Percentiles rank a stretch among this genome's conserved stretches.
These are phyloP conservation scores for Cladophialophora bantiana DNA, from an alignment of 2,329 filamentous ascomycete genomes.

Conservation along the genomic window DNA sequence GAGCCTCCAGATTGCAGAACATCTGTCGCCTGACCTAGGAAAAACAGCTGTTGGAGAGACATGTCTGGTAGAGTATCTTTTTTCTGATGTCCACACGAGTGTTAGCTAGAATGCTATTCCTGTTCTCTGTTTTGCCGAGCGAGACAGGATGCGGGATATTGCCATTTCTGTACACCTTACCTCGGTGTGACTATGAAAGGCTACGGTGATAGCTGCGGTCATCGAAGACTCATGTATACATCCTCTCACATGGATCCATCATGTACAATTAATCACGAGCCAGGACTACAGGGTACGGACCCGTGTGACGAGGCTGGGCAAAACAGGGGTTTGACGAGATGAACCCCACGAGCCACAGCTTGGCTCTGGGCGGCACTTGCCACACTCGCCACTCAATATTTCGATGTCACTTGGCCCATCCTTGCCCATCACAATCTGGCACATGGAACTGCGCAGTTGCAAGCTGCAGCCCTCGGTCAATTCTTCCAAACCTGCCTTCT, in stretches of 20 bases:
- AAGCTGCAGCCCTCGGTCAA: background rate
- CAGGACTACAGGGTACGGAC: background rate
- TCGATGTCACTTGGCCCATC: background rate
- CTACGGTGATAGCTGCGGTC: too few relatives aligned
- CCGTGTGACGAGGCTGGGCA: background rate
- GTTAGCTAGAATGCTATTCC: background rate
- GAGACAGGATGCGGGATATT: background rate
- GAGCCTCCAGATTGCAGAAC: too few relatives aligned
- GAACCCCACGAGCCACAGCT: slow-evolving; percentile 67
- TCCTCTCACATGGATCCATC: too few relatives aligned
- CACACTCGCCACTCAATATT: slow-evolving; percentile 3
- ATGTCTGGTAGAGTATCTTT: background rate
- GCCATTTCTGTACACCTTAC: too few relatives aligned
- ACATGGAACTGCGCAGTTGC: background rate
- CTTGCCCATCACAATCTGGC: background rate
- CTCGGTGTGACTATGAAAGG: too few relatives aligned
- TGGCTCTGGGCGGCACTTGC: background rate
- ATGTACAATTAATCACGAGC: too few relatives aligned
- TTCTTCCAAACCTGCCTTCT: background rate
- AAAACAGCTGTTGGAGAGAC: background rate
- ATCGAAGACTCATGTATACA: too few relatives aligned
- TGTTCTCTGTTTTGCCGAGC: background rate
- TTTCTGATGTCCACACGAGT: background rate
- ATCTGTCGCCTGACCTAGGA: background rate
- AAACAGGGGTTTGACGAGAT: background rate